A percentile compares a stretch with the other conserved stretches of the same genome.
Conservation (phyloP, 1,284 basidiomycete species). For the Earliella scabrosa region DNA sequence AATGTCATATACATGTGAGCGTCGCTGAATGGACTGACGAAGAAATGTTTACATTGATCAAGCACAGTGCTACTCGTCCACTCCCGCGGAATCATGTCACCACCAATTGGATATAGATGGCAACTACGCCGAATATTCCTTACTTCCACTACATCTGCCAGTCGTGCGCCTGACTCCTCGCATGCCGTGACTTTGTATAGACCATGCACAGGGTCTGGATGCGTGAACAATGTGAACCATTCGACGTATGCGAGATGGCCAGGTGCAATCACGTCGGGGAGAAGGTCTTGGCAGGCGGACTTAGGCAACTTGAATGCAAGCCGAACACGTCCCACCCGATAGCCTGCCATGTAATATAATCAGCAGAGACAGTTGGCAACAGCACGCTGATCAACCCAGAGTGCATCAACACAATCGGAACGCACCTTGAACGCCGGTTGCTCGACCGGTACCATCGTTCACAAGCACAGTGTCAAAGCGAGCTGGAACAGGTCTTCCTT, state of each 20-base stretch:
- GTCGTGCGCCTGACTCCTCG: slow-evolving; percentile 10
- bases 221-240: no score
- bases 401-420: background rate
- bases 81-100: slow-evolving; percentile 23
- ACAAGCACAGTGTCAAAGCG: background rate
- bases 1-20: slow-evolving; percentile 26
- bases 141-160: slow-evolving; percentile 32
- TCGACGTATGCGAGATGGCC: slow-evolving; percentile 36
- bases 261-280: background rate
- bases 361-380: no score
- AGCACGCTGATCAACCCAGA: no score
- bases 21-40: slow-evolving; percentile 34
- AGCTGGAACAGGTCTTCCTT: background rate
- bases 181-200: slow-evolving; percentile 21
- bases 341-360: no score
- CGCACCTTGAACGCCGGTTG: background rate
- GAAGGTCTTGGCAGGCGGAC: background rate
- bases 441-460: background rate
- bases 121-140: slow-evolving; percentile 30
- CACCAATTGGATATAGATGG: slow-evolving; percentile 31
- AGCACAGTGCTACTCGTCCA: slow-evolving; percentile 41
- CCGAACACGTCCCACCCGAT: background rate
- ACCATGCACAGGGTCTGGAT: background rate
- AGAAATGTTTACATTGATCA: slow-evolving; percentile 34
- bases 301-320: background rate